Conservation (phyloP, 139 green algal species). For the Chlorella sp. region DNA sequence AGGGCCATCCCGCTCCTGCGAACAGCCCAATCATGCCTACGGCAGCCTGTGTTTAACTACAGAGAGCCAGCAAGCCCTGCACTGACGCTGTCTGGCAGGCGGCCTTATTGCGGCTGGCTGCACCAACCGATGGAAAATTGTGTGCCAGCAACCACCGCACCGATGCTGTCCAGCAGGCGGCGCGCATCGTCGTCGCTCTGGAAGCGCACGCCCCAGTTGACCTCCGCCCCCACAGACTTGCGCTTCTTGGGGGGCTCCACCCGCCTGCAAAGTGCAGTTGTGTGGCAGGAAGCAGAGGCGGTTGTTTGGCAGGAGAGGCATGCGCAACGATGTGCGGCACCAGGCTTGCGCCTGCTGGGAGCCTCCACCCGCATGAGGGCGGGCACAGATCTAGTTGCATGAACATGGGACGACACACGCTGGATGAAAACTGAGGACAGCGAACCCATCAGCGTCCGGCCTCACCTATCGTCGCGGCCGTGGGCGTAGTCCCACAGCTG, state of each 20-base stretch:
- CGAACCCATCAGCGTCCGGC: neutral
- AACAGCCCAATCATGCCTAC: too few relatives aligned
- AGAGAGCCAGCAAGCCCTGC: too few relatives aligned
- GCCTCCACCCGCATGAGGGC: constrained; percentile 64
- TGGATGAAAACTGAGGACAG: too few relatives aligned
- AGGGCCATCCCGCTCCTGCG: neutral
- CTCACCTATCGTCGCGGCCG: constrained; percentile 9
- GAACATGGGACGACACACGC: too few relatives aligned
- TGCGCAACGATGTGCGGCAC: too few relatives aligned
- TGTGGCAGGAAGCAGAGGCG: too few relatives aligned
- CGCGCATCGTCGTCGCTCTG: constrained; percentile 58
- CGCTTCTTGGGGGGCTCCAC: constrained; percentile 57
- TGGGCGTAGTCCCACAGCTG: constrained; percentile 61
- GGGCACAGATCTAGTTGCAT: too few relatives aligned
- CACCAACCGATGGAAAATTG: too few relatives aligned
- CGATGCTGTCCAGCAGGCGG: constrained; percentile 71
- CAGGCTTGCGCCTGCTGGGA: constrained; percentile 45
- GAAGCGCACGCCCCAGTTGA: constrained; percentile 96
- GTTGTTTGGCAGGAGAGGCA: too few relatives aligned
- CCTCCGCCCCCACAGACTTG: constrained; percentile 87
- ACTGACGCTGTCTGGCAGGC: too few relatives aligned
- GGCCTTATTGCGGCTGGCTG: too few relatives aligned
- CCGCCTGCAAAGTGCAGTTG: constrained; percentile 1
- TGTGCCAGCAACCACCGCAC: constrained; percentile 17
- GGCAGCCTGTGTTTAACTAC: too few relatives aligned